Percentiles rank a stretch among this genome's conserved stretches.
Conservation (phyloP, 257 asterid species). For the Rauvolfia tetraphylla region DNA sequence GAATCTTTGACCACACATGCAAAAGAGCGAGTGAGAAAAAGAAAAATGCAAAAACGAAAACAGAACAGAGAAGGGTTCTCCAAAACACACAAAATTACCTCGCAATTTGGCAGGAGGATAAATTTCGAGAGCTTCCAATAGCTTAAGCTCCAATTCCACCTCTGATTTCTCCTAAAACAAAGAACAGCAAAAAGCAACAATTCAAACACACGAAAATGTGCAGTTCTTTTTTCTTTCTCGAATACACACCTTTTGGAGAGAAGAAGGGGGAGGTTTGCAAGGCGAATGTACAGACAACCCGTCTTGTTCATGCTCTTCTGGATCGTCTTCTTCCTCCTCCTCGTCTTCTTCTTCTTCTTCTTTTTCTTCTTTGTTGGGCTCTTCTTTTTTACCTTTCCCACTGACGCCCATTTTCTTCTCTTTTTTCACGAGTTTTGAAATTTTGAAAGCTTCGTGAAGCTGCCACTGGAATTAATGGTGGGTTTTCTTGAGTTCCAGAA, state of each 20-base stretch:
- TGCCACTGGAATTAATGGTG: not conserved
- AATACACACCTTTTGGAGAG: slow-evolving; percentile 43
- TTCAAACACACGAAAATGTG: not conserved
- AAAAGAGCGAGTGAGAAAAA: not conserved
- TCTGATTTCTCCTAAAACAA: slow-evolving; percentile 63
- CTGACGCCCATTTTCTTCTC: slow-evolving; percentile 19
- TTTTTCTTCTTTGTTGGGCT: slow-evolving; percentile 17
- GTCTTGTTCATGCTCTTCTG: slow-evolving; percentile 65
- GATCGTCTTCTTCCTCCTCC: slow-evolving; percentile 30
- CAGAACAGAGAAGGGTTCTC: not conserved
- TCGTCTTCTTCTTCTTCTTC: slow-evolving; percentile 32
- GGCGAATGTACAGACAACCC: slow-evolving; percentile 91
- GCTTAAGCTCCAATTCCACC: slow-evolving; percentile 83
- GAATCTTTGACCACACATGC: not conserved
- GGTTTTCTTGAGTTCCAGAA: not conserved
- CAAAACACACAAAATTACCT: slow-evolving; percentile 34
- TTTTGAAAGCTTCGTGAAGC: not conserved
- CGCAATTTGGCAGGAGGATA: slow-evolving; percentile 85
- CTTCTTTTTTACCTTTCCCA: slow-evolving; percentile 31
- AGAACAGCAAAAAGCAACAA: not conserved
- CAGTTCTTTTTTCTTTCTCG: too few species aligned
- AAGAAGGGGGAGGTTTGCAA: slow-evolving; percentile 64
- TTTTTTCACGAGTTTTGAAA: not conserved
- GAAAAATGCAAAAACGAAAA: not conserved
- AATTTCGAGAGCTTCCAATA: slow-evolving; percentile 86